phyloP scores from a whole-genome alignment of 345 rosid species.

The Carallia brachiata region DNA sequence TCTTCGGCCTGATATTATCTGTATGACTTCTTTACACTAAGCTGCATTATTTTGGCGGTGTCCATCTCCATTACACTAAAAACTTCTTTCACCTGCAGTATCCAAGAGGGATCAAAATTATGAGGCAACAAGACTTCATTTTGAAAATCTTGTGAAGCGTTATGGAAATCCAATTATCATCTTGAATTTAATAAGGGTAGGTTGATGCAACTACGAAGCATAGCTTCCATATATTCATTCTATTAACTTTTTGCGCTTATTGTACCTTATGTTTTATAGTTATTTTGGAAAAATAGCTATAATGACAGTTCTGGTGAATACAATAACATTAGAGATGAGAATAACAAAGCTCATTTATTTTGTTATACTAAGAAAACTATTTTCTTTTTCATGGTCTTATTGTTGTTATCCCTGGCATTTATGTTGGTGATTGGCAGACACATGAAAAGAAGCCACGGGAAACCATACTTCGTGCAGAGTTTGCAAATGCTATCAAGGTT shows the following conservation, averaged over 20 bases:
- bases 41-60: background rate
- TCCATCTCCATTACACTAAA: conserved; percentile 1
- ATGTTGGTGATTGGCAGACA: conserved; percentile 46
- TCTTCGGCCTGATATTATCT: conserved; percentile 80
- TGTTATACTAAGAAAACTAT: background rate
- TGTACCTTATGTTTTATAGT: background rate
- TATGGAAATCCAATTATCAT: conserved; percentile 90
- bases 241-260: too few relatives aligned
- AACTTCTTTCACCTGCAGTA: conserved; percentile 43
- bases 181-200: conserved; percentile 84
- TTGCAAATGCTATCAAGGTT: conserved; percentile 65
- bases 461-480: conserved; percentile 78
- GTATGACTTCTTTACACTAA: conserved; percentile 41
- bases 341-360: too few relatives aligned
- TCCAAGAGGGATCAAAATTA: conserved; percentile 71
- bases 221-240: too few relatives aligned
- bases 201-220: conserved; percentile 5
- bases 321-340: too few relatives aligned
- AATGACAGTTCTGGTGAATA: too few relatives aligned
- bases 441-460: conserved; percentile 90
- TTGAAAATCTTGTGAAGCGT: conserved; percentile 83
- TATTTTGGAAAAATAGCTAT: conserved; percentile 1
- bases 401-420: conserved; percentile 16
- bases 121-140: conserved; percentile 88
- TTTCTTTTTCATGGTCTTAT: conserved; percentile 3